Base-by-base conservation (phyloP, 331 rosid genomes). In the Erythrophleum ivorense region DNA sequence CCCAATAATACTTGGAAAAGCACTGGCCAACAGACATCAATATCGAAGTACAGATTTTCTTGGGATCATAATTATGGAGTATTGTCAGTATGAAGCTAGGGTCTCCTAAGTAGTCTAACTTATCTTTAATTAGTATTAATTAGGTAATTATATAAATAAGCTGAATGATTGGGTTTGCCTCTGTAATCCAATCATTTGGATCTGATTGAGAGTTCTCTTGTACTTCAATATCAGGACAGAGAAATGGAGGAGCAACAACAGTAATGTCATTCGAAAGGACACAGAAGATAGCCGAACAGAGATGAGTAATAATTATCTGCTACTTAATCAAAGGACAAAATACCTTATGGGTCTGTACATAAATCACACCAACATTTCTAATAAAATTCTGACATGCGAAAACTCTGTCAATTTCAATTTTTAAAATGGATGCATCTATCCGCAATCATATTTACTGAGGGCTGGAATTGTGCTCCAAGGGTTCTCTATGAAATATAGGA, bases 101-200 rank as follows among this genome's bases (percentile, higher is more conserved):
- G 80, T 78, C 46, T 55, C 71, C 21, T n/a, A 54, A 50, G 68
- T 76, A 76, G 75, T 78, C 52, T 64, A 75, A 73, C 50, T 69
- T 83, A 75, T 80, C 76, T 84, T 71, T 59, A 63, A 64, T 33
- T n/a, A 73, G 55, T 79, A 50, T 21, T 65, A 53, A 38, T n/a
- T 40, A 79, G 48, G 4, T 73, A 72, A 82, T 72, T 82, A 82
- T 34, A 63, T 72, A 43, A 19, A 67, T 69, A 70, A 10, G 88
- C 76, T 13, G 62, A 70, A 52, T 76, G 82, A 81, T 72, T 84
- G 78, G 48, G 78, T 50, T 64, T 80, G 77, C 41, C 75, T 54
- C 60, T 81, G 82, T 82, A 58, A 76, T 83, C 71, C 84, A 85
- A 78, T 89, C 85, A 83, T 84, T 63, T 78, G 75, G 58, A 31